phyloP scores from a whole-genome alignment of 2,329 filamentous ascomycete species.

The Ceratocystiopsis minuta region DNA sequence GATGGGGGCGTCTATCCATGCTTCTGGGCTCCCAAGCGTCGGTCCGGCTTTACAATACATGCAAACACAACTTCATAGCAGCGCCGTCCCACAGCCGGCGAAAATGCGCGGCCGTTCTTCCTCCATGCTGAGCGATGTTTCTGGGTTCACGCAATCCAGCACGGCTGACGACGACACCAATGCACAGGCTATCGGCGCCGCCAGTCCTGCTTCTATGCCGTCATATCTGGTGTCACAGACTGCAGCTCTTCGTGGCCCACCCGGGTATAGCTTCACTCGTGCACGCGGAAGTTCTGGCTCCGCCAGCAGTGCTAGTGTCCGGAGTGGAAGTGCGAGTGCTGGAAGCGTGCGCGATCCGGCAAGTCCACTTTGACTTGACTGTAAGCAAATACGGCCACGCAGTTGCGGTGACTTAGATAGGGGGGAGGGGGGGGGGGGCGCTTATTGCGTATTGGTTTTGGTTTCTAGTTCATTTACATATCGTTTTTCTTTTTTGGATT shows the following conservation, averaged over 20 bases:
- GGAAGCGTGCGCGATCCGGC: constrained; percentile 32
- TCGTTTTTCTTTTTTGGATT: too few relatives aligned
- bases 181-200: too few relatives aligned
- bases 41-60: constrained; percentile 15
- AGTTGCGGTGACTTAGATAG: too few relatives aligned
- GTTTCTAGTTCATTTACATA: too few relatives aligned
- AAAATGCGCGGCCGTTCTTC: constrained; percentile 40
- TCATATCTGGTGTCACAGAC: constrained; percentile 6
- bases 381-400: too few relatives aligned
- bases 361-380: constrained; percentile 24
- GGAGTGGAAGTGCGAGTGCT: constrained; percentile 27
- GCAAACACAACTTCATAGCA: constrained; percentile 6
- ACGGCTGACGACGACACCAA: constrained; percentile 27
- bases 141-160: constrained; percentile 47
- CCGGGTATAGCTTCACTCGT: constrained; percentile 8
- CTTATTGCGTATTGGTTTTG: too few relatives aligned
- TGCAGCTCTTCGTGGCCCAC: constrained; percentile 9
- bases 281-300: constrained; percentile 13
- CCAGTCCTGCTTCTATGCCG: neutral
- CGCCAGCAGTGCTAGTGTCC: constrained; percentile 18
- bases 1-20: too few relatives aligned
- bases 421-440: too few relatives aligned
- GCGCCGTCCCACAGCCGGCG: neutral
- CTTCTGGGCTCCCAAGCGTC: neutral
- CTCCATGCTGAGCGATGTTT: constrained; percentile 49